Conservation (phyloP, 2,329 filamentous ascomycete species). For the Talaromyces marneffei region DNA sequence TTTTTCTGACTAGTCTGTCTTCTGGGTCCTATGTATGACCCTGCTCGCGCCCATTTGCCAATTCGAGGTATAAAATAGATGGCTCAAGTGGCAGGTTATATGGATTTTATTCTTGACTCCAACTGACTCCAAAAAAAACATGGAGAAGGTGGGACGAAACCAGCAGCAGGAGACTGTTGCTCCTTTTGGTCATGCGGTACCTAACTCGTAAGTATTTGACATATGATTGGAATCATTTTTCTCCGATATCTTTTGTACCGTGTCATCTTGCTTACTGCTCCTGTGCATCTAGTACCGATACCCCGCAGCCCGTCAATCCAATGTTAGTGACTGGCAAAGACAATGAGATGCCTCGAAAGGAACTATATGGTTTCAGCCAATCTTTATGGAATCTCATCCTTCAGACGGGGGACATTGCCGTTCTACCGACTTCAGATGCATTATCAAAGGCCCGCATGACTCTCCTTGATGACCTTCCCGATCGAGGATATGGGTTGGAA, state of each 20-base stretch:
- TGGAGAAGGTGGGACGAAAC: background rate
- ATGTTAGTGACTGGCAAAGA: background rate
- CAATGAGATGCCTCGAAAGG: conserved; percentile 5
- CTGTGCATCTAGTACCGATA: background rate
- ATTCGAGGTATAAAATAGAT: conserved; percentile 4
- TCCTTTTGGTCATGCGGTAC: background rate
- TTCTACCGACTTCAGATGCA: conserved; percentile 28
- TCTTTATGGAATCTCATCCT: conserved; percentile 28
- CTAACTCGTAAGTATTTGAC: background rate
- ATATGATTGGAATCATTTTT: too few relatives aligned
- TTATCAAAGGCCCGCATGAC: conserved; percentile 30
- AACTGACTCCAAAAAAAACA: background rate
- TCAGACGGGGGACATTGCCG: conserved; percentile 23
- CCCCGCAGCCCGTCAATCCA: background rate
- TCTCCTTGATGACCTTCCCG: conserved; percentile 26
- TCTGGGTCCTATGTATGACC: background rate
- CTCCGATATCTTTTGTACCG: background rate
- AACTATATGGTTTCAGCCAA: conserved; percentile 21
- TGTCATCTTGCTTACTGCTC: background rate
- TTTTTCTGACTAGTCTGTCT: background rate
- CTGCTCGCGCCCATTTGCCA: background rate
- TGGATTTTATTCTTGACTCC: background rate
- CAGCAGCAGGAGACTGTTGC: background rate
- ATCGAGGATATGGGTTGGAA: conserved; percentile 27
- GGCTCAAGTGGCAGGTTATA: background rate